These are phyloP conservation scores for Cyclostephanos invisitatus DNA, from an alignment of 108 stramenopile genomes.

Conservation along the genomic window DNA sequence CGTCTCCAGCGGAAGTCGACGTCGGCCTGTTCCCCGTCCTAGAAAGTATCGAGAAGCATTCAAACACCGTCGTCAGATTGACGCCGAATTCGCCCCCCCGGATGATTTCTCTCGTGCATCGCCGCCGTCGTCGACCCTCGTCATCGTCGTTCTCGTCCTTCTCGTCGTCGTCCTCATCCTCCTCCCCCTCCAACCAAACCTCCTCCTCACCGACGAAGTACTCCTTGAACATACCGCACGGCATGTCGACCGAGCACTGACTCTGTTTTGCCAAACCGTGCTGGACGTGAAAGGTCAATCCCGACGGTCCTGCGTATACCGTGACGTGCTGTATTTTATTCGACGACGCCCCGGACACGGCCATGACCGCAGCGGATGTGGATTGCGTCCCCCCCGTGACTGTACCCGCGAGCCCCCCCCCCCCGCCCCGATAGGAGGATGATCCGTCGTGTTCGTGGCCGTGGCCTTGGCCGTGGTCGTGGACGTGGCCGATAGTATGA, in stretches of 20 bases:
- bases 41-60: slow-evolving; percentile 59
- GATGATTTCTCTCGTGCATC: slow-evolving; percentile 33
- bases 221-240: slow-evolving; percentile 59
- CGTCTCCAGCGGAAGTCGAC: neutral
- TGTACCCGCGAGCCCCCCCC: too few relatives aligned
- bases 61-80: slow-evolving; percentile 65
- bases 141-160: slow-evolving; percentile 18
- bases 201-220: slow-evolving; percentile 62
- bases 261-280: slow-evolving; percentile 55
- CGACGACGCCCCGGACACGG: slow-evolving; percentile 5
- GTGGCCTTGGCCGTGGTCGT: too few relatives aligned
- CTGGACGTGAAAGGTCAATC: slow-evolving; percentile 65
- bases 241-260: slow-evolving; percentile 68
- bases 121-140: neutral
- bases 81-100: slow-evolving; percentile 62
- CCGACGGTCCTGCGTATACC: slow-evolving; percentile 54
- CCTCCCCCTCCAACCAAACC: slow-evolving; percentile 44
- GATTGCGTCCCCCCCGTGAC: slow-evolving; percentile 20
- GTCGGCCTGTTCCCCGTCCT: slow-evolving; percentile 17
- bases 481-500: slow-evolving; percentile 4
- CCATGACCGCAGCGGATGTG: slow-evolving; percentile 15
- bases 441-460: neutral
- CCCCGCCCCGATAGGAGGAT: neutral
- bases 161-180: slow-evolving; percentile 11
- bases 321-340: slow-evolving; percentile 60